A percentile compares a stretch with the other conserved stretches of the same genome.
Conservation (phyloP, 1,284 basidiomycete genomes). For the Takashimella koratensis region DNA sequence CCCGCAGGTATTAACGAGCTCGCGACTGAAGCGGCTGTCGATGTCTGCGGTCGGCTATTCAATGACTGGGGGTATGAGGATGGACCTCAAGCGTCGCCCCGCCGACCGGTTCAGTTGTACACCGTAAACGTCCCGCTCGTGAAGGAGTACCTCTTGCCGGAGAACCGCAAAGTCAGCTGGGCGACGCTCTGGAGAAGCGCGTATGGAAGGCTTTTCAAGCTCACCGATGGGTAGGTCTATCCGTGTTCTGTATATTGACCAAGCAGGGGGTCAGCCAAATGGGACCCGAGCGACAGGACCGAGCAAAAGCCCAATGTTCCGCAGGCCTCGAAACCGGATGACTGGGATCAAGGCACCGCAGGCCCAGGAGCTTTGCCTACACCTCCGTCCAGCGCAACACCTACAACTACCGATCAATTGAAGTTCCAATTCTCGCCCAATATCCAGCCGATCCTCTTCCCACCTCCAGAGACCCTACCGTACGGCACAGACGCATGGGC, state of each 20-base stretch:
- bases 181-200: slow-evolving; percentile 48
- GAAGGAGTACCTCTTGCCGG: slow-evolving; percentile 28
- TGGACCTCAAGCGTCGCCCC: slow-evolving; percentile 12
- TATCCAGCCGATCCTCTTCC: slow-evolving; percentile 65
- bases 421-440: slow-evolving; percentile 79
- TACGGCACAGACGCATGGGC: slow-evolving; percentile 70
- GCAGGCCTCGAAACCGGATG: background rate
- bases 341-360: slow-evolving; percentile 11
- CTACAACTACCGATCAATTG: slow-evolving; percentile 44
- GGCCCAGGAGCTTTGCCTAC: slow-evolving; percentile 32
- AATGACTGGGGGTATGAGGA: slow-evolving; percentile 70
- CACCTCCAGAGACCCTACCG: slow-evolving; percentile 59
- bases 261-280: slow-evolving; percentile 6
- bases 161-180: slow-evolving; percentile 39
- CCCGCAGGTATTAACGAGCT: slow-evolving; percentile 60
- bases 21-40: slow-evolving; percentile 63
- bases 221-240: slow-evolving; percentile 32
- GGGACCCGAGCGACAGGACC: slow-evolving; percentile 6
- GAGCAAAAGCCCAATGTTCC: background rate
- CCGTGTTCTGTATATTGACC: background rate
- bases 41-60: slow-evolving; percentile 70
- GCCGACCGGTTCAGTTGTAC: slow-evolving; percentile 36
- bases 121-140: slow-evolving; percentile 48
- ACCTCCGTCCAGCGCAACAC: slow-evolving; percentile 6
- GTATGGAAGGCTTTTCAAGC: slow-evolving; percentile 46